Evolutionary conservation across 306 rosid genomes (phyloP).

Genomic region (Trifolium pratense): DNA sequence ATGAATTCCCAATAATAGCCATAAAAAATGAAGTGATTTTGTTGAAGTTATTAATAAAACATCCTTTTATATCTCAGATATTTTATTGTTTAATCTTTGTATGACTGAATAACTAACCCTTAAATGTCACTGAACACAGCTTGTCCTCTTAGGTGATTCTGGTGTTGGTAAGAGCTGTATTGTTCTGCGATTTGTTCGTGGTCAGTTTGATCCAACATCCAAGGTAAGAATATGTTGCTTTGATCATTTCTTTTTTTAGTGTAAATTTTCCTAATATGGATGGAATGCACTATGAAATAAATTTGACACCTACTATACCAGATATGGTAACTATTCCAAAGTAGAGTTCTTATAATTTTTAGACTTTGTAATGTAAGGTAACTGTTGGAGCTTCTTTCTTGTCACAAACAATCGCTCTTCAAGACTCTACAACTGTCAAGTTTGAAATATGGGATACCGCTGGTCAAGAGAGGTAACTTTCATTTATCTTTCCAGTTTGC

Average conservation of each 20-base stretch:
- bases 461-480: slow-evolving; percentile 92
- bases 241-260: neutral
- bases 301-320: slow-evolving; percentile 9
- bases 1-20: neutral
- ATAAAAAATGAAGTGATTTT: neutral
- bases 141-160: slow-evolving; percentile 97
- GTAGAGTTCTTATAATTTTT: slow-evolving; percentile 36
- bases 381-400: slow-evolving; percentile 99
- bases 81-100: slow-evolving; percentile 32
- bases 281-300: neutral
- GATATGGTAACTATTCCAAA: slow-evolving; percentile 29
- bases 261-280: slow-evolving; percentile 16
- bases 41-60: slow-evolving; percentile 6
- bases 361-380: slow-evolving; percentile 68
- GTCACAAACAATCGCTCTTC: slow-evolving; percentile 97
- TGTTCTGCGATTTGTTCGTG: slow-evolving; percentile 98
- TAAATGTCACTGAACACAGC: slow-evolving; percentile 59
- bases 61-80: slow-evolving; percentile 1
- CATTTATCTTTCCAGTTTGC: slow-evolving; percentile 19
- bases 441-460: slow-evolving; percentile 99
- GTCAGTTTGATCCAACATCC: slow-evolving; percentile 98
- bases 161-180: slow-evolving; percentile 99
- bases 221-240: slow-evolving; percentile 65
- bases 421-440: slow-evolving; percentile 98
- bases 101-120: slow-evolving; percentile 38